phyloP scores from a whole-genome alignment of 257 asterid genomes.

The Solanum stenotomum region DNA sequence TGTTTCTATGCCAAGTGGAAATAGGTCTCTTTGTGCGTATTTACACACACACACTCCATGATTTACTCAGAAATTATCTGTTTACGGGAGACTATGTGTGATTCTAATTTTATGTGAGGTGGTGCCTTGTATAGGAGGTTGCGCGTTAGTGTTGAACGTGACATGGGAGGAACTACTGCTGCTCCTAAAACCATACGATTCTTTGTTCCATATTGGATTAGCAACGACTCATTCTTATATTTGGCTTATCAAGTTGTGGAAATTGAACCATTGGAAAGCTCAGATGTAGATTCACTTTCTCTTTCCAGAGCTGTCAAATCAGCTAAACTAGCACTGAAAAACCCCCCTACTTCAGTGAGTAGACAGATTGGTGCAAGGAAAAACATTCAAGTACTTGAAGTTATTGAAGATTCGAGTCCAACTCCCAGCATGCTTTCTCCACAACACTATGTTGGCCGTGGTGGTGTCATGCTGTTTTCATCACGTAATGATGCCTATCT shows the following conservation, averaged over 20 bases:
- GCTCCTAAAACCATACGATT: constrained; percentile 91
- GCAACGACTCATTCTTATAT: constrained; percentile 62
- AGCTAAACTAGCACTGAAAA: constrained; percentile 53
- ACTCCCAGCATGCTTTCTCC: constrained; percentile 97
- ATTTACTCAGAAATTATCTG: background rate
- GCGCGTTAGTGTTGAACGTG: constrained; percentile 93
- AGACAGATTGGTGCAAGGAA: constrained; percentile 43
- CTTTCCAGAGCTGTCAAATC: constrained; percentile 60
- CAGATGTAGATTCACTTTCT: constrained; percentile 49
- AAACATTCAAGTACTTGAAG: constrained; percentile 80
- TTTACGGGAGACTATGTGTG: background rate
- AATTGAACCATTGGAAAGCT: constrained; percentile 68
- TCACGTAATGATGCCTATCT: constrained; percentile 79
- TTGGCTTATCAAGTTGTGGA: constrained; percentile 91
- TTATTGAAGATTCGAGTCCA: constrained; percentile 87
- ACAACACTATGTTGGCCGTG: constrained; percentile 91
- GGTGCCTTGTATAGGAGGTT: constrained; percentile 53
- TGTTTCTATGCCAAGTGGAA: background rate
- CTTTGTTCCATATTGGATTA: constrained; percentile 98
- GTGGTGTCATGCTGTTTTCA: constrained; percentile 89
- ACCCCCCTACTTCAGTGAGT: constrained; percentile 49
- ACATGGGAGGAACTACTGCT: constrained; percentile 86
- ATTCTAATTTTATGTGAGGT: background rate
- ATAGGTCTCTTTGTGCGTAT: background rate
- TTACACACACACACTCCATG: background rate